Evolutionary conservation across 768 basidiomycete species (phyloP).

Genomic region (Amanita phalloides): DNA sequence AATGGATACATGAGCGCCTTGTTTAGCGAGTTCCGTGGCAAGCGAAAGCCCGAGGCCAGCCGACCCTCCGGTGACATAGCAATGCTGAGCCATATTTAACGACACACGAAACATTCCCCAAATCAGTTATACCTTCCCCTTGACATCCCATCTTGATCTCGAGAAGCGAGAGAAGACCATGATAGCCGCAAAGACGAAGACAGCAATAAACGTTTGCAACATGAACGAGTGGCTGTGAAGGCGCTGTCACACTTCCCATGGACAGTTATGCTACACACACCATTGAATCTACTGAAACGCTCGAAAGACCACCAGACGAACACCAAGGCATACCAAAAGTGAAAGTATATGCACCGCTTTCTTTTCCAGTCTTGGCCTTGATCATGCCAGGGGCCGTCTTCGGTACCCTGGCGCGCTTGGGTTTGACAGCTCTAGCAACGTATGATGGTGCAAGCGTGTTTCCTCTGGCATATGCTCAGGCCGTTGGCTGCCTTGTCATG

Average conservation of each 20-base stretch:
- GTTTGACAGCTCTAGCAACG: constrained; percentile 59
- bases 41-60: constrained; percentile 72
- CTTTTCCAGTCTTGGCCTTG: constrained; percentile 53
- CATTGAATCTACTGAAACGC: constrained; percentile 18
- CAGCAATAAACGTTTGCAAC: background rate
- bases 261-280: constrained; percentile 5
- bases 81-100: constrained; percentile 41
- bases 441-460: constrained; percentile 76
- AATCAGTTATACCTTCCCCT: constrained; percentile 24
- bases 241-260: background rate
- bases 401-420: constrained; percentile 76
- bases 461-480: constrained; percentile 77
- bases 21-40: constrained; percentile 50
- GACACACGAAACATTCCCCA: background rate
- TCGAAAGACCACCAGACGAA: constrained; percentile 24
- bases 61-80: constrained; percentile 79
- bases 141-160: constrained; percentile 37
- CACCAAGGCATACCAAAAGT: constrained; percentile 18
- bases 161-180: constrained; percentile 14
- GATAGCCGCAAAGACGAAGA: background rate
- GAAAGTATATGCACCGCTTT: constrained; percentile 38
- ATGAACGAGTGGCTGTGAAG: background rate
- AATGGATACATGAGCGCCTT: constrained; percentile 78
- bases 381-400: constrained; percentile 78
- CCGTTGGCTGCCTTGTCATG: constrained; percentile 86